Evolutionary conservation across 495 filamentous ascomycete genomes (phyloP), one percentile per base, ranked within the genome.

Genomic region (Penicillium taxi): DNA sequence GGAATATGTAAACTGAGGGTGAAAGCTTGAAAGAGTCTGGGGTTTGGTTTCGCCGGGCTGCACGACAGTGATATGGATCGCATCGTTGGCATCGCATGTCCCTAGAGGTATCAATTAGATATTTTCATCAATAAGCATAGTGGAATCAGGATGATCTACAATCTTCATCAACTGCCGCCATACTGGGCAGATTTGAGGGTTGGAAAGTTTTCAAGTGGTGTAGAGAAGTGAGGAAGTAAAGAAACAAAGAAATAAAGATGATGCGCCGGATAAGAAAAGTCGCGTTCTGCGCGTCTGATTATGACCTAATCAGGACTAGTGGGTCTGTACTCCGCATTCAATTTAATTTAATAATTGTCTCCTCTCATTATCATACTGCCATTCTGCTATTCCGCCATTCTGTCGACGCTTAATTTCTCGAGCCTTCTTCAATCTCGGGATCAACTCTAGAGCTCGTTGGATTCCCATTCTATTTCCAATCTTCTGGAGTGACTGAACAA

Each of bases 1-100:
- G 0, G 82, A 65, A 56, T 95, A 95, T 13, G 88, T 95, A 58
- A 90, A 91, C 48, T 73, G 74, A 2, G 91, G 91, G 39, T 84
- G 72, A 61, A 96, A 96, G 36, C 68, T 72, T 13, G 70, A 67
- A 20, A 82, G 49, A 3, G 72, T 75, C 48, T 75, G 74, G 13
- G 74, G 65, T 39, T 69, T 72, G 23, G 66, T 53, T 5, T 70
- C 56, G 9, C 65, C 60, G 1, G 82, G 74, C 42, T 72, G 69
- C 26, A 87, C 69, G 28, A 93, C 61, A 7, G 81, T 82, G 45
- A 93, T 69, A 17, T 73, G 61, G 18, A 90, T 45, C 45, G 82
- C 82, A 58, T 89, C 75, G 48, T 82, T 90, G 47, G 86, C 74
- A 45, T 82, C 66, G 37, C 72, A 66, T 35, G 80, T 78, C 86